These are phyloP conservation scores for Pythium myriotylum DNA, from an alignment of 352 stramenopile genomes.

Conservation along the genomic window DNA sequence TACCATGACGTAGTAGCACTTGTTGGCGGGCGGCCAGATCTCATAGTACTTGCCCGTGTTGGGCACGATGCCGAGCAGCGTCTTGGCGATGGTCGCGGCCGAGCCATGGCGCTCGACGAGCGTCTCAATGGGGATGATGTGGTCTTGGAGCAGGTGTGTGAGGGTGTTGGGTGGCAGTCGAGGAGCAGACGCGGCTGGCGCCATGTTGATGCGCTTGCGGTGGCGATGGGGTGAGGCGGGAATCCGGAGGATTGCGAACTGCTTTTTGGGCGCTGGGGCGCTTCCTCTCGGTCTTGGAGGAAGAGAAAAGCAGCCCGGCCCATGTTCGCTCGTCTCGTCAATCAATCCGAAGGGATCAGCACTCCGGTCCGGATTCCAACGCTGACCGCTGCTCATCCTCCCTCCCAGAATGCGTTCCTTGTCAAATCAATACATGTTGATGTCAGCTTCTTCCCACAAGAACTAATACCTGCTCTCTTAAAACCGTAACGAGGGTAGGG, in stretches of 20 bases:
- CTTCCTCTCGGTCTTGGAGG: too few species aligned
- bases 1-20: constrained; percentile 32
- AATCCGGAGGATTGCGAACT: not conserved
- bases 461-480: too few species aligned
- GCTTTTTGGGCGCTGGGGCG: too few species aligned
- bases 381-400: too few species aligned
- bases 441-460: too few species aligned
- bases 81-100: constrained; percentile 22
- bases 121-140: constrained; percentile 20
- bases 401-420: too few species aligned
- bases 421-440: too few species aligned
- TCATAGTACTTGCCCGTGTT: constrained; percentile 32
- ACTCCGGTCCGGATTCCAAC: too few species aligned
- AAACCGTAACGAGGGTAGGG: too few species aligned
- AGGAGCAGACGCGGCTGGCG: not conserved
- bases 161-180: constrained; percentile 24
- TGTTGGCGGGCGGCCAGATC: constrained; percentile 29
- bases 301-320: too few species aligned
- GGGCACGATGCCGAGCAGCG: constrained; percentile 22
- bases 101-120: constrained; percentile 25
- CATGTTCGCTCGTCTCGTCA: not conserved
- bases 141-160: constrained; percentile 22
- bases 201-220: not conserved
- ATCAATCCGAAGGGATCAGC: not conserved
- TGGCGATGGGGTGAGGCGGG: not conserved